Percentiles rank a stretch among this genome's conserved stretches.
Conservation (phyloP, 2,329 filamentous ascomycete species). For the Penicillium sp. region DNA sequence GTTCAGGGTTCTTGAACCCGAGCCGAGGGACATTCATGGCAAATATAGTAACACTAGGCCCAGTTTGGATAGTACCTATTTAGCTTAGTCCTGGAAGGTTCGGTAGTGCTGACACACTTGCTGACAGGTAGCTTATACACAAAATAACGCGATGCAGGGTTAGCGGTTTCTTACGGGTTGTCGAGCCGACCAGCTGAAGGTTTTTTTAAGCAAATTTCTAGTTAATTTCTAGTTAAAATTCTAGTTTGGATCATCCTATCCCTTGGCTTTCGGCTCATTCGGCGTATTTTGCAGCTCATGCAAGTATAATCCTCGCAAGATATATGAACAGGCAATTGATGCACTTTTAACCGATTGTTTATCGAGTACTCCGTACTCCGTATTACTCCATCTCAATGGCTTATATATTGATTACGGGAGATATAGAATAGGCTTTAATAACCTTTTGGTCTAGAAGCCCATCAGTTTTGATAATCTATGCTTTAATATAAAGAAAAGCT, state of each 20-base stretch:
- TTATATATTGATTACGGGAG: no score
- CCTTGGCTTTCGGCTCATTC: background rate
- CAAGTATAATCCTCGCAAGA: background rate
- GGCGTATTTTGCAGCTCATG: background rate
- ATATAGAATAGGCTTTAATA: no score
- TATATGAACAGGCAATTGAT: background rate
- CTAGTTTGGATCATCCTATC: no score
- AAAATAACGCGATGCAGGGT: background rate
- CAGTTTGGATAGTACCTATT: background rate
- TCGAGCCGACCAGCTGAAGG: background rate
- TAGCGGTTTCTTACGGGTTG: background rate
- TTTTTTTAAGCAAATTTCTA: background rate
- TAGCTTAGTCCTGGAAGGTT: background rate
- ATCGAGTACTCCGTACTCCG: no score
- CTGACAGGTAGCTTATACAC: slow-evolving; percentile 5
- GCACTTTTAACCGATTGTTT: no score
- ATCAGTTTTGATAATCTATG: background rate
- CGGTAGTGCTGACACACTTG: slow-evolving; percentile 1
- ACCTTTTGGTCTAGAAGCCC: no score
- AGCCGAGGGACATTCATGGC: background rate
- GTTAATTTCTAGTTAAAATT: no score
- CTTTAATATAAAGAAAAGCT: background rate
- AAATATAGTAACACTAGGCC: background rate
- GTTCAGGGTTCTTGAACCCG: background rate
- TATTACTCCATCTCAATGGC: no score